Evolutionary conservation across 2,329 filamentous ascomycete genomes (phyloP).

Genomic region (Tetracladium maxilliforme): DNA sequence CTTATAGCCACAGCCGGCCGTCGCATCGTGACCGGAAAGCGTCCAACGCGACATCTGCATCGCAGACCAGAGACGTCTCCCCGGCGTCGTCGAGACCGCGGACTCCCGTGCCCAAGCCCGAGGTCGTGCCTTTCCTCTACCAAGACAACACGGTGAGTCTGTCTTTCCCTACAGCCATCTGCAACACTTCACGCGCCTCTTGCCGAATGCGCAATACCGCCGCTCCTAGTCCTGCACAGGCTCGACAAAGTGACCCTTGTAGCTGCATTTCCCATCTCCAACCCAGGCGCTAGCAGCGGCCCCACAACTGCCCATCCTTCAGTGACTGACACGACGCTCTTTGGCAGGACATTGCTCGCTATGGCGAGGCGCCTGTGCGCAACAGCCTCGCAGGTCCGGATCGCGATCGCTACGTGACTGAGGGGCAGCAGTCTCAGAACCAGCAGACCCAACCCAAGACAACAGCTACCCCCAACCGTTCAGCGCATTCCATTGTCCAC

Average conservation of each 20-base stretch:
- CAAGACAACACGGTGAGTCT: slow-evolving; percentile 64
- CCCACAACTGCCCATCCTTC: slow-evolving; percentile 1
- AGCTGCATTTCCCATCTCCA: slow-evolving; percentile 7
- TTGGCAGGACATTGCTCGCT: slow-evolving; percentile 55
- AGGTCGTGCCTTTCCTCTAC: slow-evolving; percentile 95
- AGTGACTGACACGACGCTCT: not conserved
- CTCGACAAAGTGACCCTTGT: not conserved
- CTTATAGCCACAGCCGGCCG: slow-evolving; percentile 46
- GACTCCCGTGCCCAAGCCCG: slow-evolving; percentile 77
- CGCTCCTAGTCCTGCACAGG: not conserved
- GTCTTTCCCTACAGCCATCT: slow-evolving; percentile 6
- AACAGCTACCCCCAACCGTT: slow-evolving; percentile 46
- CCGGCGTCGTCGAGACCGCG: slow-evolving; percentile 64
- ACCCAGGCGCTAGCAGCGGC: slow-evolving; percentile 5
- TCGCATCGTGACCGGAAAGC: slow-evolving; percentile 64
- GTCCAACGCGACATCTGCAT: slow-evolving; percentile 61
- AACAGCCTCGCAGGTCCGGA: slow-evolving; percentile 55
- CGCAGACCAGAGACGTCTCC: slow-evolving; percentile 43
- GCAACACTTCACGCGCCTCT: slow-evolving; percentile 5
- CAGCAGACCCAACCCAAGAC: slow-evolving; percentile 40
- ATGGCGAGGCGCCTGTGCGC: slow-evolving; percentile 65
- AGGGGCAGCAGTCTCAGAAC: too few relatives aligned
- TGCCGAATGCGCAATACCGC: not conserved
- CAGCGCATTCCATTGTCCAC: slow-evolving; percentile 46
- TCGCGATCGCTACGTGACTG: slow-evolving; percentile 46